Evolutionary conservation across 257 asterid genomes (phyloP).

Genomic region (Solanum neorickii): DNA sequence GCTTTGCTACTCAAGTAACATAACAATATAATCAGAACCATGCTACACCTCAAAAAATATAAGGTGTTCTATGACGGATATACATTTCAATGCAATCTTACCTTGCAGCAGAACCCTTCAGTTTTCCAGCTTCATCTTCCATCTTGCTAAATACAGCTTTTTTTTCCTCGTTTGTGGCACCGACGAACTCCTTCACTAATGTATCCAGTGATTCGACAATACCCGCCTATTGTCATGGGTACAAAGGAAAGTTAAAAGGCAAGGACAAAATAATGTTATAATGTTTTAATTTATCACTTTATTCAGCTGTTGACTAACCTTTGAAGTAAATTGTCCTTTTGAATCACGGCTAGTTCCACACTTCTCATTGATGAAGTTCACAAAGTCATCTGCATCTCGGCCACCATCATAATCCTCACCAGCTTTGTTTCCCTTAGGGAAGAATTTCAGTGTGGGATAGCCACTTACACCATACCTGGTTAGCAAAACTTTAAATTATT

Average conservation of each 20-base stretch:
- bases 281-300: neutral
- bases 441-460: constrained; percentile 66
- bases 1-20: neutral
- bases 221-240: constrained; percentile 55
- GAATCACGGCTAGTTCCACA: constrained; percentile 81
- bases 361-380: constrained; percentile 77
- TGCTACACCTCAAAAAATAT: neutral
- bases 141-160: constrained; percentile 32
- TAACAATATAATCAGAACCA: neutral
- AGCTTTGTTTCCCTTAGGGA: constrained; percentile 86
- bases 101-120: constrained; percentile 70
- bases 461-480: constrained; percentile 51
- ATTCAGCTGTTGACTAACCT: constrained; percentile 35
- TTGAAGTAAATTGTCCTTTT: constrained; percentile 61
- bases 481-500: neutral
- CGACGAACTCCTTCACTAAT: constrained; percentile 65
- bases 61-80: neutral
- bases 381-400: constrained; percentile 53
- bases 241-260: constrained; percentile 3
- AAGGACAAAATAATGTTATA: neutral
- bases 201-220: constrained; percentile 44
- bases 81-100: neutral
- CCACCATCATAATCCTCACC: constrained; percentile 93
- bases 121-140: constrained; percentile 74
- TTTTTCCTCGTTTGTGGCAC: constrained; percentile 53